phyloP scores from a whole-genome alignment of 257 asterid species.

The Nicotiana otophora region DNA sequence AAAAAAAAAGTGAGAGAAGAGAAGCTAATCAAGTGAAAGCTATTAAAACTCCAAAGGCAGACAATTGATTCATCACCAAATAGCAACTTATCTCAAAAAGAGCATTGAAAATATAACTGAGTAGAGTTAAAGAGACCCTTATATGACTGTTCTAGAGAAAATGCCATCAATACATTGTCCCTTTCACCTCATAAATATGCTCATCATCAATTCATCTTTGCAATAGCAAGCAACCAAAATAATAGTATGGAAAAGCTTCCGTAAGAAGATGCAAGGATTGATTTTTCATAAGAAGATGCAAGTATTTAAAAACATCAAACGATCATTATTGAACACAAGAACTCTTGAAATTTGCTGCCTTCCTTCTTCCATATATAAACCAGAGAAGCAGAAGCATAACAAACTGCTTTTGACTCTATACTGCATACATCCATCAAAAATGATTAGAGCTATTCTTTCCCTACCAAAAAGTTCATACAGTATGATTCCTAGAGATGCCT shows the following conservation, averaged over 20 bases:
- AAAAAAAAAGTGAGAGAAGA: background rate
- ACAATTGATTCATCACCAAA: background rate
- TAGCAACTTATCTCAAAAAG: background rate
- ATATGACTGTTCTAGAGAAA: background rate
- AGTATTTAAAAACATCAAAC: background rate
- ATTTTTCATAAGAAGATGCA: background rate
- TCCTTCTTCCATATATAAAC: background rate
- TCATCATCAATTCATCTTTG: background rate
- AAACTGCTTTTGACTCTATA: background rate
- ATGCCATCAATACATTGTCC: background rate
- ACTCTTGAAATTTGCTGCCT: background rate
- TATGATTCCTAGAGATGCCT: background rate
- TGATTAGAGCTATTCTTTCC: background rate
- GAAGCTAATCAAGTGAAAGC: background rate
- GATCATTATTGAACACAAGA: background rate
- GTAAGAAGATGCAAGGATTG: background rate
- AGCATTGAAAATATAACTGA: background rate
- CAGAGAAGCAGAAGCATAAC: background rate
- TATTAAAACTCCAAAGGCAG: background rate
- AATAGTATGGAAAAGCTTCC: background rate
- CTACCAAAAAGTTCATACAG: background rate
- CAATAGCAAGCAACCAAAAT: background rate
- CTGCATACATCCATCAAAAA: background rate
- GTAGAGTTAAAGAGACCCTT: background rate
- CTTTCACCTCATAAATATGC: constrained; percentile 4